Conservation (phyloP, 306 rosid species). For the Ormosia semicastrata region DNA sequence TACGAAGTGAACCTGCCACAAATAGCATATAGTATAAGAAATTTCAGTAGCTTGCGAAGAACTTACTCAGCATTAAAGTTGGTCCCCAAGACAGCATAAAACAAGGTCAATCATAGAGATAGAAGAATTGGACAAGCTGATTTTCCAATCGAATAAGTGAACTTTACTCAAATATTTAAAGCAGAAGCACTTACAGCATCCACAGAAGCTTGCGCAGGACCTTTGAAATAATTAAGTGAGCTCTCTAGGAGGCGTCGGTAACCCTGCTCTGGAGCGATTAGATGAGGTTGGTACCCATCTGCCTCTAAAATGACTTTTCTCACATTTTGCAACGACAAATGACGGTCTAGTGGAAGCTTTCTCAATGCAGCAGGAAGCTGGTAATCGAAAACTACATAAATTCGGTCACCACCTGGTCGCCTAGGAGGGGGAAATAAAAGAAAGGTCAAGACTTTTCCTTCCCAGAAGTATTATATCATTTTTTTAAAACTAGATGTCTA, state of each 20-base stretch:
- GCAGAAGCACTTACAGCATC: conserved; percentile 74
- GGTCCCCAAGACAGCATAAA: background rate
- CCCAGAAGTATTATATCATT: background rate
- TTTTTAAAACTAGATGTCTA: background rate
- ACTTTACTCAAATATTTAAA: background rate
- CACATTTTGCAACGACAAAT: conserved; percentile 82
- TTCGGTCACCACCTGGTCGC: conserved; percentile 93
- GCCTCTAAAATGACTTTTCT: conserved; percentile 92
- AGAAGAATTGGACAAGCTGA: background rate
- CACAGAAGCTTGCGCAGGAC: conserved; percentile 97
- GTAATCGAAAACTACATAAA: conserved; percentile 80
- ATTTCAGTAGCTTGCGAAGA: background rate
- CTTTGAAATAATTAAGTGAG: conserved; percentile 77
- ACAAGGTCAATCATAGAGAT: background rate
- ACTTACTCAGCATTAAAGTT: background rate
- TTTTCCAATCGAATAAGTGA: background rate
- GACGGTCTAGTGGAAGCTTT: conserved; percentile 97
- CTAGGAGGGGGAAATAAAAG: conserved; percentile 42
- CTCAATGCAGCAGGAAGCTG: conserved; percentile 96
- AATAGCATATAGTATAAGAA: background rate
- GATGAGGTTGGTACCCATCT: conserved; percentile 96
- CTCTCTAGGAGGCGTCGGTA: conserved; percentile 91
- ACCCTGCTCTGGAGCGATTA: conserved; percentile 95
- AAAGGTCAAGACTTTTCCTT: conserved; percentile 3
- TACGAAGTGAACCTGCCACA: conserved; percentile 79